These are phyloP conservation scores for Penicillium odoratum DNA, from an alignment of 495 filamentous ascomycete genomes.

Conservation along the genomic window DNA sequence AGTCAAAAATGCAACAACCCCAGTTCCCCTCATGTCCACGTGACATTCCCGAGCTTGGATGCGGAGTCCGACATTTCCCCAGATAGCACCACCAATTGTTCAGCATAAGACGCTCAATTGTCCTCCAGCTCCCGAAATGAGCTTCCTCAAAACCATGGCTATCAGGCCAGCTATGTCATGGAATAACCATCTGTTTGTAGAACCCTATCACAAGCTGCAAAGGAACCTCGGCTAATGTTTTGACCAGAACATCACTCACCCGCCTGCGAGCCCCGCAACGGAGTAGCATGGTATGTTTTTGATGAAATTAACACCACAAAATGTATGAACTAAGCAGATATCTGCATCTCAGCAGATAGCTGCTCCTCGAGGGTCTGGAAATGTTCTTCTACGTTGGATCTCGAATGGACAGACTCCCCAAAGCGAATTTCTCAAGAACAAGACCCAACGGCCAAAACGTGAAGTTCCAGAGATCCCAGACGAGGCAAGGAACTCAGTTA, in stretches of 20 bases:
- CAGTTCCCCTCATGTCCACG: not conserved
- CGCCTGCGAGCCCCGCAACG: conserved; percentile 6
- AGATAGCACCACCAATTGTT: conserved; percentile 6
- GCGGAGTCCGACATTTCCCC: conserved; percentile 15
- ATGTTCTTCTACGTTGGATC: not conserved
- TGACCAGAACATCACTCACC: conserved; percentile 6
- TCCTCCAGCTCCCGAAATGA: conserved; percentile 1
- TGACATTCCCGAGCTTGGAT: not conserved
- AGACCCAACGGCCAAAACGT: not conserved
- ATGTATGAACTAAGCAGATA: too few relatives aligned
- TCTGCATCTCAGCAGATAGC: not conserved
- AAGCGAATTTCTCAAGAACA: not conserved
- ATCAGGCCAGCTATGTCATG: not conserved
- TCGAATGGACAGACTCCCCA: not conserved
- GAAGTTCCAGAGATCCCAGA: not conserved
- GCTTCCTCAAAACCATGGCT: not conserved
- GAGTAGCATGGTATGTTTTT: conserved; percentile 7
- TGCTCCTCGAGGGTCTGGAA: not conserved
- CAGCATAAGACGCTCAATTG: conserved; percentile 1
- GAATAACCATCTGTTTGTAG: conserved; percentile 5
- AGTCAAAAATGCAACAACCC: not conserved
- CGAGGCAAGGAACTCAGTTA: not conserved
- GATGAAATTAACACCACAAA: too few relatives aligned
- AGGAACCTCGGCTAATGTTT: conserved; percentile 7
- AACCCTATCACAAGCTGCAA: too few relatives aligned